Evolutionary conservation across 2,329 filamentous ascomycete species (phyloP), one percentile per base, ranked within the genome.

Genomic region (Pseudogymnoascus sp.): DNA sequence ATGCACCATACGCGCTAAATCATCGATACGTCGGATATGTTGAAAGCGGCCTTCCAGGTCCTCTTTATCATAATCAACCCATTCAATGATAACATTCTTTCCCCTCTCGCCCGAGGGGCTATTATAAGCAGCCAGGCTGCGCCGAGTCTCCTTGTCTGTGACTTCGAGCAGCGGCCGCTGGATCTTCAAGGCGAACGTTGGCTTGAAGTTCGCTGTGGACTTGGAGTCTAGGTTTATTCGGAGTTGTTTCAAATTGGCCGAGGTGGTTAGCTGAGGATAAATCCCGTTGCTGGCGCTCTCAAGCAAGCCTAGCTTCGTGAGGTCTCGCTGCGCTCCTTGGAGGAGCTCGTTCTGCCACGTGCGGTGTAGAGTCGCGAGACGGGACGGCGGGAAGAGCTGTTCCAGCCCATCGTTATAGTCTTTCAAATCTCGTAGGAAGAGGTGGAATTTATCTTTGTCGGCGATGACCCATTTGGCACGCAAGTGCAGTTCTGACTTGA

Each of bases 361-460:
- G 11, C 77, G 73, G 62, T 77, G 75, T 21, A 78, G 71, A 7
- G 74, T 78, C 13, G 72, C 71, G 5, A 79, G 67, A 62, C 76
- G 72, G 1, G 73, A 72, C 5, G 73, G 70, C 11, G 77, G 77
- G 68, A 79, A 79, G 57, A 79, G 72, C 54, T 76, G 75, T 63
- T 79, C 77, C 10, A 79, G 70, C 40, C 78, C 76, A 68, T 79
- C 75, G 67, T 79, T 79, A 68, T 76, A 78, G 68, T 78, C 77
- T 74, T 76, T 75, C 50, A 78, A 66, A 63, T 79, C 75, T 24
- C 65, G 68, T 3, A 79, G 66, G 2, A 79, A 67, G 9, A 68
- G 69, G 24, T 68, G 71, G 47, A 79, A 79, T 65, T 79, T 78
- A 41, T 77, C 76, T 68, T 77, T 78, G 68, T 78, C 77, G 72